Evolutionary conservation across 176 grass and related monocot species (phyloP), one percentile per base, ranked within the genome.

Genomic region (Oryza meyeriana): DNA sequence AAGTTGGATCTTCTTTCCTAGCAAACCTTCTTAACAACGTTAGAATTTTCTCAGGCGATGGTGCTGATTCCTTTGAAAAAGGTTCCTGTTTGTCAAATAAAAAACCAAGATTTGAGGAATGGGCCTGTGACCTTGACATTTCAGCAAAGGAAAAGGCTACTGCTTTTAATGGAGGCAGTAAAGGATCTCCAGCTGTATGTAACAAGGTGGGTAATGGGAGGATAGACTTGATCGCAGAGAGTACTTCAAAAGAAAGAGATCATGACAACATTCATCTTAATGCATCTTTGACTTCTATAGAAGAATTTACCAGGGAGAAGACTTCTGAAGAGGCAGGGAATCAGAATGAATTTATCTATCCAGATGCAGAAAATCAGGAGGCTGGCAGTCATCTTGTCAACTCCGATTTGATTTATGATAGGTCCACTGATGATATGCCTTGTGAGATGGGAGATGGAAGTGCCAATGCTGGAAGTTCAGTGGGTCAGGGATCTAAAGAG

Each of bases 21-120:
- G n/a, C 12, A 2, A 61, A 59, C 40, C 14, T 41, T 74, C 20
- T 61, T 28, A 35, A 61, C 3, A 66, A 61, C 10, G 36, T 10
- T 10, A 36, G 61, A 61, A 68, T 17, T 26, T 69, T 9, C 12
- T 22, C 59, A 66, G 17, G 22, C 1, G 27, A 32, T 17, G 40
- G 50, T 31, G 25, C 25, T 40, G 61, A 66, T 75, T 45, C 69
- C 32, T 79, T 86, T 50, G 38, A 40, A 83, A n/a, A 78, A 10
- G 65, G 42, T 35, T 66, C 44, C 3, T 10, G 14, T 77, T 44
- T 76, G 11, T 20, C 72, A 18, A 61, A 84, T 69, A 74, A 39
- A 42, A 28, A 64, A 61, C 35, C 81, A 29, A 45, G 68, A 66
- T 79, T 83, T 57, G 74, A 79, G 86, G 86, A 73, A 73, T 66